Evolutionary conservation across 108 stramenopile species (phyloP).

Genomic region (Stephanodiscus minutulus): DNA sequence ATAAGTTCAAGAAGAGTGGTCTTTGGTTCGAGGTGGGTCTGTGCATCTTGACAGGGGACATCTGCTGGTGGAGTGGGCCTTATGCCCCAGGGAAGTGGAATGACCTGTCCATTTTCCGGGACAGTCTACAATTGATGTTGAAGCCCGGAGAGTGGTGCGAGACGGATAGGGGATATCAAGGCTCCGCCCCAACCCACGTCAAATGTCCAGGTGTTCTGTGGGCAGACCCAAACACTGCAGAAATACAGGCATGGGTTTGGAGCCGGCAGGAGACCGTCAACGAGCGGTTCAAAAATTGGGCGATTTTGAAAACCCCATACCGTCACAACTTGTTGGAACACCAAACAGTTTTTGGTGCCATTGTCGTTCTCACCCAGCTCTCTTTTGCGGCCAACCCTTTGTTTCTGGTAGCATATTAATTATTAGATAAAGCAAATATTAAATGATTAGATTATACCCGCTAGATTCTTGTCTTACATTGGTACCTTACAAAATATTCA

Average conservation of each 20-base stretch:
- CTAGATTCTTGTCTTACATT: too few relatives aligned
- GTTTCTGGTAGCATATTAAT: constrained; percentile 1
- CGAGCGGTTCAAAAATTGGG: constrained; percentile 36
- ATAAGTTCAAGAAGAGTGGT: too few relatives aligned
- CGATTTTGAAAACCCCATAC: constrained; percentile 7
- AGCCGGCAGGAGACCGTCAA: constrained; percentile 48
- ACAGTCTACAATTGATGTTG: constrained; percentile 8
- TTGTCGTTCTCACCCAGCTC: constrained; percentile 9
- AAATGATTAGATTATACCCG: too few relatives aligned
- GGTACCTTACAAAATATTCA: too few relatives aligned
- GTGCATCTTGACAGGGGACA: constrained; percentile 20
- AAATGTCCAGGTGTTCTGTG: not conserved
- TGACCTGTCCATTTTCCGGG: constrained; percentile 31
- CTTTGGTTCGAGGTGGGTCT: constrained; percentile 44
- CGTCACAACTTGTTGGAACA: constrained; percentile 18
- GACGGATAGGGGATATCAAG: constrained; percentile 41
- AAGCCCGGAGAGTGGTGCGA: constrained; percentile 25
- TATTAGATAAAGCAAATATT: not conserved
- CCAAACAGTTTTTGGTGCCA: constrained; percentile 8
- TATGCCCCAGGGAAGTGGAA: constrained; percentile 23
- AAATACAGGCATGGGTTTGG: constrained; percentile 3
- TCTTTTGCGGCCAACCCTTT: constrained; percentile 1
- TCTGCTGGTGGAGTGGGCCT: constrained; percentile 42
- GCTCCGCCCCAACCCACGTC: not conserved
- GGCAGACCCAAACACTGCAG: not conserved